Conservation (phyloP, 2,329 filamentous ascomycete genomes). For the Curvularia sp. region DNA sequence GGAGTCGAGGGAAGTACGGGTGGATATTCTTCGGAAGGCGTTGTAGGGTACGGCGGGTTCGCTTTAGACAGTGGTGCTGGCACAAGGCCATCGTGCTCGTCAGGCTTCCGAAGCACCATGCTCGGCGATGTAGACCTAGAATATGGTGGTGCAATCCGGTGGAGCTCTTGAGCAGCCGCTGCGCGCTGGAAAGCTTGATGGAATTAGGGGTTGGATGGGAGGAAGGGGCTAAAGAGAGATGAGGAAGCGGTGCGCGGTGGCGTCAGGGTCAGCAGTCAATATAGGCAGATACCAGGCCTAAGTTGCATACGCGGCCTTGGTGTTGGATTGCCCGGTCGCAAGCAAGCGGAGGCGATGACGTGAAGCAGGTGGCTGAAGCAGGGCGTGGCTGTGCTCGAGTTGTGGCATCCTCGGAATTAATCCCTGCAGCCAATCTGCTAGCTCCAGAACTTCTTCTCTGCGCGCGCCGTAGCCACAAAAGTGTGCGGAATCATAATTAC, state of each 20-base stretch:
- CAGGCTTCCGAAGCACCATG: constrained; percentile 57
- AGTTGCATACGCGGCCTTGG: constrained; percentile 17
- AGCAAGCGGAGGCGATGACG: constrained; percentile 25
- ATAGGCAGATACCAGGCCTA: constrained; percentile 3
- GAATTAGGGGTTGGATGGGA: neutral
- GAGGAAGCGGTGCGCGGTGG: neutral
- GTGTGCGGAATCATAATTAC: constrained; percentile 3
- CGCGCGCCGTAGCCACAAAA: constrained; percentile 1
- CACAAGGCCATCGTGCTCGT: constrained; percentile 45
- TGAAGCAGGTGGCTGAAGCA: constrained; percentile 12
- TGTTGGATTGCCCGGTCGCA: constrained; percentile 8
- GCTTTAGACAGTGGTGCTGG: constrained; percentile 51
- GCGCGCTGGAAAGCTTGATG: constrained; percentile 5
- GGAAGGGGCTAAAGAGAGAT: neutral
- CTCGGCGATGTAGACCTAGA: constrained; percentile 13
- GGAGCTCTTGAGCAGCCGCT: constrained; percentile 1
- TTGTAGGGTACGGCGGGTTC: constrained; percentile 56
- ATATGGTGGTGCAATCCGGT: neutral
- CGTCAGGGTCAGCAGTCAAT: neutral
- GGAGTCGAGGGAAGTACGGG: constrained; percentile 33
- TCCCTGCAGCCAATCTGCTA: constrained; percentile 17
- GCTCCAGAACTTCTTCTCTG: constrained; percentile 10
- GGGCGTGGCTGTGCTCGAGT: neutral
- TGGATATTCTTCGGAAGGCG: constrained; percentile 46
- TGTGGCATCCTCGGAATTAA: constrained; percentile 1